phyloP scores from a whole-genome alignment of 2,329 filamentous ascomycete species.

The Fusarium sp. region DNA sequence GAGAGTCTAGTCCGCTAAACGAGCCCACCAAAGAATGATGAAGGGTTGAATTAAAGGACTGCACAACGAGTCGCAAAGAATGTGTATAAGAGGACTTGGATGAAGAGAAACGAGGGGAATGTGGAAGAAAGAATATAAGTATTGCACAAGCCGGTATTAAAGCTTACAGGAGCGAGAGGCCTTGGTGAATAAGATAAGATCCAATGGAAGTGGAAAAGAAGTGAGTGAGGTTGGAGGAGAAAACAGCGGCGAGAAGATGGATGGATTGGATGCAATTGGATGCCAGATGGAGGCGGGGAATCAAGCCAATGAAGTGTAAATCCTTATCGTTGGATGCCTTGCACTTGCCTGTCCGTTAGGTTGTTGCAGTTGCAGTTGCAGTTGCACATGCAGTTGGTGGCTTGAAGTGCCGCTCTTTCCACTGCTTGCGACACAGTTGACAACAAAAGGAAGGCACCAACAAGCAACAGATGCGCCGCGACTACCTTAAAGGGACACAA shows the following conservation, averaged over 20 bases:
- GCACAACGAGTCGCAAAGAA: constrained; percentile 19
- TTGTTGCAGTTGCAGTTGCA: constrained; percentile 11
- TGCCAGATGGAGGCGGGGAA: constrained; percentile 32
- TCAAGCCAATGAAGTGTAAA: constrained; percentile 30
- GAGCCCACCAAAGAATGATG: constrained; percentile 24
- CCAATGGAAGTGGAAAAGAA: constrained; percentile 5
- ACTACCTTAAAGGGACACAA: constrained; percentile 16
- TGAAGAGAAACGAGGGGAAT: constrained; percentile 9
- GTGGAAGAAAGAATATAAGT: constrained; percentile 4
- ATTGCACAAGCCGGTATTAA: constrained; percentile 28
- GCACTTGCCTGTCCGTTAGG: constrained; percentile 1
- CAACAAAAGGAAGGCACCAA: constrained; percentile 17
- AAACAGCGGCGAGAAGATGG: no score
- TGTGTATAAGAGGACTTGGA: constrained; percentile 4
- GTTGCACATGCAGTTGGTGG: constrained; percentile 2
- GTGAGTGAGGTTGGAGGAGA: constrained; percentile 24
- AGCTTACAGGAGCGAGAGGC: constrained; percentile 18
- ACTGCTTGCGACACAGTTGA: constrained; percentile 26
- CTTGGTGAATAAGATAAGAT: constrained; percentile 18
- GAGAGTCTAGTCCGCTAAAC: constrained; percentile 27
- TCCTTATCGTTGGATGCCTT: constrained; percentile 35
- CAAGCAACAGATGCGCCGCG: constrained; percentile 5
- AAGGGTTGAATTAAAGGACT: constrained; percentile 32
- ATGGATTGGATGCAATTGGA: background rate
- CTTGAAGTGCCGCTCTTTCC: constrained; percentile 28